Base-by-base conservation (phyloP, 179 eudicot species). In the Spinacia oleracea region DNA sequence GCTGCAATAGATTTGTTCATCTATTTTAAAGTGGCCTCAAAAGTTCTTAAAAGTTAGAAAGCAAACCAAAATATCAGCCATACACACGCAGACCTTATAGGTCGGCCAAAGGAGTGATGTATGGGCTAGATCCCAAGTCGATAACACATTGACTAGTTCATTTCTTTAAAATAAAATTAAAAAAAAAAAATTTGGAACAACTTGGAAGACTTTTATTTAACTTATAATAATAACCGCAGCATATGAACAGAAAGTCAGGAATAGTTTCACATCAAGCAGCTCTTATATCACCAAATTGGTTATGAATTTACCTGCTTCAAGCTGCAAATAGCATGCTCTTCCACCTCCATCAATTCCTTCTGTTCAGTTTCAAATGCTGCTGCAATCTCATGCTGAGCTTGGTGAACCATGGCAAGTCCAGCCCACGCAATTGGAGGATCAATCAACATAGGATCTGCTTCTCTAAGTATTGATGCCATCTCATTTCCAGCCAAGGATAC, bases 401-500 rank as follows among this genome's bases (percentile, higher is more conserved):
- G 93, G 87, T 96, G 98, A 80, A 84, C 99, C 90, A 89, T 86
- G 34, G 99, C 99, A 78, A 96, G 89, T 79, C 99, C 99, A 32
- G 99, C 92, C 98, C 98, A 93, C 20, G 93, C 97, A 75, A 91
- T 84, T 53, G 92, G 89, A 79, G 91, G 89, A 84, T 93, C 97
- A 59, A 89, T 85, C 70, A 81, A 73, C 69, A 80, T 46, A 31
- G 98, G 86, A 82, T 94, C 98, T 64, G 96, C 98, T 86, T 96
- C 99, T 82, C 91, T 88, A 23, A 96, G 83, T 58, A 94, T 84
- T 18, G 99, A 96, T 58, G 94, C 99, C 98, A 96, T 93, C 83
- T 96, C 99, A 83, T 92, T 94, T 74, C 94, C 98, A 70, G 99
- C 98, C 96, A 92, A 92, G 25, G 94, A 85, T 43, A 96, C 93